These are phyloP conservation scores for Blechomonas ayalai DNA, from an alignment of 208 protist species.

Conservation along the genomic window DNA sequence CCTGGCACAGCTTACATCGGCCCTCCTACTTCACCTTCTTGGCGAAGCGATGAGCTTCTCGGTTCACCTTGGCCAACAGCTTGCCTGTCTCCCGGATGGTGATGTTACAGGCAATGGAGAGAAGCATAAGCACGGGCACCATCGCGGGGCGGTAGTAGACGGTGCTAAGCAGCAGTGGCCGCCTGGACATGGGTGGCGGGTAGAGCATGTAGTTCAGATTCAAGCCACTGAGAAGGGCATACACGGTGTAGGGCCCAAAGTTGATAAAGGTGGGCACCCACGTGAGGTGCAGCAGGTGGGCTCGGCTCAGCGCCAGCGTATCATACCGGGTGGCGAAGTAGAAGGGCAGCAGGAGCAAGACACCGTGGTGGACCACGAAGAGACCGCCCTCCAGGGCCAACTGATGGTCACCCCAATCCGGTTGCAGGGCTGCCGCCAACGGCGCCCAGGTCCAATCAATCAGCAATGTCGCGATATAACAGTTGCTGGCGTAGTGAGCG, in stretches of 20 bases:
- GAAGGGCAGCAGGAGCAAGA: constrained; percentile 53
- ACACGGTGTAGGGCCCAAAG: constrained; percentile 35
- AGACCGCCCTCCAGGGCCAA: constrained; percentile 34
- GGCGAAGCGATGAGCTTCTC: background rate
- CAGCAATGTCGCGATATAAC: constrained; percentile 56
- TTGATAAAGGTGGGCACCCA: constrained; percentile 40
- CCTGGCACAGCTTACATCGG: too few species aligned
- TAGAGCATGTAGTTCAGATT: constrained; percentile 78
- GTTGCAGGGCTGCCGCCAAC: constrained; percentile 15
- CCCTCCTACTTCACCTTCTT: background rate
- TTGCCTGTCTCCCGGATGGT: constrained; percentile 12
- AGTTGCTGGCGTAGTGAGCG: constrained; percentile 27
- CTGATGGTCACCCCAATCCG: constrained; percentile 65
- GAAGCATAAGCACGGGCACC: constrained; percentile 23
- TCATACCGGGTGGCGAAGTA: constrained; percentile 62
- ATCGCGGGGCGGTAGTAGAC: constrained; percentile 36
- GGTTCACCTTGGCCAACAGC: background rate
- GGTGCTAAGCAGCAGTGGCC: constrained; percentile 5
- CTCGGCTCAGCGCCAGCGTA: constrained; percentile 21
- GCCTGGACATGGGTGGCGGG: constrained; percentile 22
- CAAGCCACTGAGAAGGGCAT: constrained; percentile 41
- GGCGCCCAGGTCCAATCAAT: constrained; percentile 49
- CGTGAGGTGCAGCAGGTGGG: constrained; percentile 56
- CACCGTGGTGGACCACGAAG: constrained; percentile 51
- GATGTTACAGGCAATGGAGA: constrained; percentile 22